Evolutionary conservation across 2,329 filamentous ascomycete genomes (phyloP), one percentile per base, ranked within the genome.

Genomic region (Alternaria conjuncta): DNA sequence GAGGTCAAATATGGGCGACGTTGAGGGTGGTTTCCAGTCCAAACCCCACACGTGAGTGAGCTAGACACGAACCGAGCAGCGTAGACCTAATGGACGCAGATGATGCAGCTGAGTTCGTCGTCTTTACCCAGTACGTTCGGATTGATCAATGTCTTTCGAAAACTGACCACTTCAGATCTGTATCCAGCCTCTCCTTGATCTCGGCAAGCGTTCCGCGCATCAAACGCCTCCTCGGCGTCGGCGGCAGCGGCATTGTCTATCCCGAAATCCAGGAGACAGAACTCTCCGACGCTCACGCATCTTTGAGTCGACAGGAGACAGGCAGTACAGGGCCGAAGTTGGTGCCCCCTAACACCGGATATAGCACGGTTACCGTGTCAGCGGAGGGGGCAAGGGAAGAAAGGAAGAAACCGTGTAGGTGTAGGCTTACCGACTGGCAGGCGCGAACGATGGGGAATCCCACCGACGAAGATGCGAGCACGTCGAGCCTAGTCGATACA

Each of bases 401-500:
- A 43, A 51, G 47, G 13, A 71, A 68, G 36, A 65, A 36, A 21
- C 20, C 54, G 20, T 45, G 61, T 8, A 61, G 67, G n/a, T 65
- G 60, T 10, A 58, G 69, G n/a, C 66, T 21, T 2, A 13, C 49
- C n/a, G 53, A 55, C 18, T 55, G 53, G 53, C 53, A 61, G 47
- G 46, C 64, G 12, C 51, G 64, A 4, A 59, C 67, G 3, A 67
- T 68, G 53, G 65, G 66, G 6, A 57, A 26, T n/a, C 47, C 46
- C 21, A 60, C 61, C 20, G 67, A 71, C 15, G 70, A 68, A 15
- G 61, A 72, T n/a, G 70, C 67, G 7, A 72, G 69, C 36, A 72
- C 69, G 3, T 71, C 70, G 6, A 71, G 70, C 44, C 47, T 72
- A 6, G 66, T 69, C 44, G 65, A 68, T 18, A 45, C 28, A 10